Evolutionary conservation across 148 eudicot genomes (phyloP).

Genomic region (Salicornia ramosissima): DNA sequence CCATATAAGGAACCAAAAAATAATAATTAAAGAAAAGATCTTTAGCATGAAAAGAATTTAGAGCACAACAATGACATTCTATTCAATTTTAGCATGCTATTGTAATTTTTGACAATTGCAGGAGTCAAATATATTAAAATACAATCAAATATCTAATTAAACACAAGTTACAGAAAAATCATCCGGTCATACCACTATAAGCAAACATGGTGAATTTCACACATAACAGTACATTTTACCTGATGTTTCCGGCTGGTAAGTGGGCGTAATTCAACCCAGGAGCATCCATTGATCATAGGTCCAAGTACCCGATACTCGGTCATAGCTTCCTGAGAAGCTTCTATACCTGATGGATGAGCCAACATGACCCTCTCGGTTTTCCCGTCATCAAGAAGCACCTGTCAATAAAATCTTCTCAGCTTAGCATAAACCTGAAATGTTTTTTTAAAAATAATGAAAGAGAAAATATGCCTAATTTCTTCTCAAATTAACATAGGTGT

Average conservation of each 20-base stretch:
- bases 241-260: slow-evolving; percentile 84
- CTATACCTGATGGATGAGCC: slow-evolving; percentile 63
- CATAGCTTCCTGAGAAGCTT: slow-evolving; percentile 76
- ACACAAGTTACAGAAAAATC: no score
- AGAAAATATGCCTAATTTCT: not conserved
- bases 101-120: not conserved
- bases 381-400: slow-evolving; percentile 87
- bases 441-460: no score
- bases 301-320: slow-evolving; percentile 94
- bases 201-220: no score
- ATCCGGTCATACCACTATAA: no score
- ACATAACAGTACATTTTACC: slow-evolving; percentile 34
- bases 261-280: slow-evolving; percentile 86
- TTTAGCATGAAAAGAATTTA: not conserved
- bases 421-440: not conserved
- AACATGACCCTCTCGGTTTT: slow-evolving; percentile 83
- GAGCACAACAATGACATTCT: slow-evolving; percentile 3
- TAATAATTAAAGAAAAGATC: not conserved
- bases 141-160: no score
- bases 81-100: not conserved
- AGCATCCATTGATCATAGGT: slow-evolving; percentile 89
- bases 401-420: not conserved
- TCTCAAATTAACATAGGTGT: not conserved
- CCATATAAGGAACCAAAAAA: not conserved
- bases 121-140: not conserved